A percentile compares a stretch with the other conserved stretches of the same genome.
Conservation (phyloP, 2,329 filamentous ascomycete genomes). For the Anthostomella pinea region DNA sequence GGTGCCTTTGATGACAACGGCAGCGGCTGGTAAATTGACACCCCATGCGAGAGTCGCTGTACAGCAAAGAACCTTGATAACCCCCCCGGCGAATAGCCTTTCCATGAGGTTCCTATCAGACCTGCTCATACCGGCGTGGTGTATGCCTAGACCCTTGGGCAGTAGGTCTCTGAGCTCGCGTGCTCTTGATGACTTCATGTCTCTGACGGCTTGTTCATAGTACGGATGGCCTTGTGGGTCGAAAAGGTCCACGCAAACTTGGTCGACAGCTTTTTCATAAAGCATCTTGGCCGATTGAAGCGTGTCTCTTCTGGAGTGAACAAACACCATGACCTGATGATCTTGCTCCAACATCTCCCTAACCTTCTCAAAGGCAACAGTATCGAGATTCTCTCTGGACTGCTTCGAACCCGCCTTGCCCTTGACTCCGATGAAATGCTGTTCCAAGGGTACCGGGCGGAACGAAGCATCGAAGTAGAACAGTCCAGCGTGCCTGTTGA, state of each 20-base stretch:
- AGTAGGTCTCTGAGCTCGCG: conserved; percentile 86
- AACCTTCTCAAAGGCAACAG: conserved; percentile 88
- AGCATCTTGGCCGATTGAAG: conserved; percentile 83
- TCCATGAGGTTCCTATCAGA: conserved; percentile 96
- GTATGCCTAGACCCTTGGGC: conserved; percentile 86
- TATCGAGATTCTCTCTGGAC: conserved; percentile 85
- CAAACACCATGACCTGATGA: conserved; percentile 99
- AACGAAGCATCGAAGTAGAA: conserved; percentile 98
- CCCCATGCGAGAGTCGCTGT: conserved; percentile 97
- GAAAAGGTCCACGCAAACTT: conserved; percentile 76
- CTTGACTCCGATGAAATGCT: conserved; percentile 96
- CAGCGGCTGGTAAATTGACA: conserved; percentile 95
- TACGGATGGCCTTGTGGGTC: conserved; percentile 75
- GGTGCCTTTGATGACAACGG: conserved; percentile 96
- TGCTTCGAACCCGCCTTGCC: conserved; percentile 80
- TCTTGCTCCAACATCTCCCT: conserved; percentile 84
- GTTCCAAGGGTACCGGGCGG: conserved; percentile 90
- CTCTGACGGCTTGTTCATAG: conserved; percentile 75
- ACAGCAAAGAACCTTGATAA: conserved; percentile 97
- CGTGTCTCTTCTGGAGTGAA: conserved; percentile 94
- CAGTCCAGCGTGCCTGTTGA: conserved; percentile 86
- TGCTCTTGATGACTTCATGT: conserved; percentile 82
- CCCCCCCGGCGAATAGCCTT: conserved; percentile 81
- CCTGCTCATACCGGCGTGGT: conserved; percentile 95
- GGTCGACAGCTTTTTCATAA: conserved; percentile 79